Evolutionary conservation across 352 stramenopile genomes (phyloP).

Genomic region (Thraustochytrium sp.): DNA sequence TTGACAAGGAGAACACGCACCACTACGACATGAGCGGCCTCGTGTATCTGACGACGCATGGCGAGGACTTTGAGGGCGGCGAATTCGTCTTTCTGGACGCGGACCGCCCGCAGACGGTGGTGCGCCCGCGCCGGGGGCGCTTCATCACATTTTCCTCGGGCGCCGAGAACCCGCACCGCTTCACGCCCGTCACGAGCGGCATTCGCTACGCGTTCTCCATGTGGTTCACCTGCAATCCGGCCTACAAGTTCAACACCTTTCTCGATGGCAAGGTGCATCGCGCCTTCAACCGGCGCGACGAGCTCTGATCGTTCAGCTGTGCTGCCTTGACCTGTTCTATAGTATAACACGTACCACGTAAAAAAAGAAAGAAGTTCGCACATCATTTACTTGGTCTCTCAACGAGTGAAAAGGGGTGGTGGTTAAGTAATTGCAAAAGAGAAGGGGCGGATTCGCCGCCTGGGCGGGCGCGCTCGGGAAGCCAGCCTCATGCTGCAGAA

Average conservation of each 20-base stretch:
- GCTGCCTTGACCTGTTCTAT: too few relatives aligned
- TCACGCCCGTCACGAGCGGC: conserved; percentile 59
- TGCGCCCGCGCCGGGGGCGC: conserved; percentile 66
- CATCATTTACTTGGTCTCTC: too few relatives aligned
- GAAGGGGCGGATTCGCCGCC: too few relatives aligned
- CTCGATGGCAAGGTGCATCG: conserved; percentile 63
- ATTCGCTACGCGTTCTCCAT: conserved; percentile 78
- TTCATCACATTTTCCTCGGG: conserved; percentile 81
- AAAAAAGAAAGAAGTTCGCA: too few relatives aligned
- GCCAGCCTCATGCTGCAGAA: too few relatives aligned
- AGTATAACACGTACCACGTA: too few relatives aligned
- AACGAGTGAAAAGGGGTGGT: too few relatives aligned
- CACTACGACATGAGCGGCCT: conserved; percentile 86
- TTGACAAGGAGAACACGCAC: conserved; percentile 84
- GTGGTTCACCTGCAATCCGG: conserved; percentile 84
- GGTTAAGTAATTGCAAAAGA: too few relatives aligned
- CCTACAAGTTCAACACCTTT: conserved; percentile 76
- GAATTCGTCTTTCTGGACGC: conserved; percentile 79
- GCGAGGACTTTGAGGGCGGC: conserved; percentile 74
- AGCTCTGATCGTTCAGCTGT: too few relatives aligned
- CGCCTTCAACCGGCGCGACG: conserved; percentile 3
- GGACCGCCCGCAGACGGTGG: conserved; percentile 58
- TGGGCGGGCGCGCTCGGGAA: too few relatives aligned
- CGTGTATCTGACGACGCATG: conserved; percentile 72
- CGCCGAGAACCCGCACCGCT: conserved; percentile 72